phyloP scores from a whole-genome alignment of 345 rosid species.

The Populus tremula region DNA sequence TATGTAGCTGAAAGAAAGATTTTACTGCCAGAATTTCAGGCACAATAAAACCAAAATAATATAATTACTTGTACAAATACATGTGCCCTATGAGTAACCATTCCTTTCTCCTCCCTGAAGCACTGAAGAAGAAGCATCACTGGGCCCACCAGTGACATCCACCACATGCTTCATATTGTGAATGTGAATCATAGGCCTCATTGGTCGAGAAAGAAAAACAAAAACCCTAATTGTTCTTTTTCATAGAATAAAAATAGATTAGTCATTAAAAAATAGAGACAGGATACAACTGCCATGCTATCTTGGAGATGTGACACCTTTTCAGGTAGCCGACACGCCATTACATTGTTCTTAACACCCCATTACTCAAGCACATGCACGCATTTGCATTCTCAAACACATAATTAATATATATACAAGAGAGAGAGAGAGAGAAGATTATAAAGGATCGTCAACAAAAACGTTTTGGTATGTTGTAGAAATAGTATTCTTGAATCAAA shows the following conservation, averaged over 20 bases:
- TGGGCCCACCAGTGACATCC: slow-evolving; percentile 2
- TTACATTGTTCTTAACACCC: slow-evolving; percentile 23
- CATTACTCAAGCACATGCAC: slow-evolving; percentile 35
- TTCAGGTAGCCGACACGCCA: slow-evolving; percentile 42
- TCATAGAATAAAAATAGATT: neutral
- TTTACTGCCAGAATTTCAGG: too few species aligned
- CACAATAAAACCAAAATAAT: too few species aligned
- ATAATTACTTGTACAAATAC: too few species aligned
- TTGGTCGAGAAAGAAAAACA: neutral
- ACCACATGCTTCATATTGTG: neutral
- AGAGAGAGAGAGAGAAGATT: too few species aligned
- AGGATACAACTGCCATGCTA: slow-evolving; percentile 2
- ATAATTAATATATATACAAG: neutral
- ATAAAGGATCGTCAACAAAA: too few species aligned
- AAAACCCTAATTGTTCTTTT: neutral
- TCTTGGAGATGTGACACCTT: slow-evolving; percentile 25
- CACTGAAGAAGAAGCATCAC: neutral
- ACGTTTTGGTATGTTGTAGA: too few species aligned
- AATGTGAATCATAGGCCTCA: neutral
- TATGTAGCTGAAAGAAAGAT: too few species aligned
- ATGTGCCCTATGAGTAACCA: too few species aligned
- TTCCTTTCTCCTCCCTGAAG: too few species aligned
- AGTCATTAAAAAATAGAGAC: neutral
- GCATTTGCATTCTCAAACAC: slow-evolving; percentile 18
- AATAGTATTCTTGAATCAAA: too few species aligned